Evolutionary conservation across 345 rosid species (phyloP), one percentile per base, ranked within the genome.

Genomic region (Erucastrum elatum): DNA sequence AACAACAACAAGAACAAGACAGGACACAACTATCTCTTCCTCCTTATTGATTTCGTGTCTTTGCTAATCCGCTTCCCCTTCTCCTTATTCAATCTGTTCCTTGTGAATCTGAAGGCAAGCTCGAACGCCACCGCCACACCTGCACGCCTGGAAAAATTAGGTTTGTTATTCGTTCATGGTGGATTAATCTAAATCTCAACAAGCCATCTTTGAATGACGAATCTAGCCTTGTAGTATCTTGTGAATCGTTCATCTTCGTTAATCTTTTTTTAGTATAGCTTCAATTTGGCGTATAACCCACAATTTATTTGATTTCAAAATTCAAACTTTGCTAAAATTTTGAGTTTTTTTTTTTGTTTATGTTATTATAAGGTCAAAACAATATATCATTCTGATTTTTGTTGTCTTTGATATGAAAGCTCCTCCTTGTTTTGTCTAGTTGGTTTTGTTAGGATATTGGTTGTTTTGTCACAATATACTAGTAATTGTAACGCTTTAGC

Each of bases 51-150:
- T 70, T 64, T 72, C 77, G 44, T 78, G 9, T 51, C 26, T 77
- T 49, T 5, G 21, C 21, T 49, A 51, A 72, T 78, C 60, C 49
- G 64, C 41, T 35, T 35, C 37, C 70, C 31, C 31, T 29, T 29
- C 31, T 29, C 4, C 3, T 30, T 17, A 13, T 29, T 67, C 71
- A 58, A 2, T 15, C 59, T 16, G 17, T 17, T 5, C 65, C 34
- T 59, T 69, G 33, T 46, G 69, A 79, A 72, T 73, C 74, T 60
- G 61, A 64, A 56, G 27, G 94, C 61, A 27, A 70, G 11, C 75
- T 55, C 66, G 12, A 71, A 59, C 68, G 49, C 68, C 49, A 46
- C 53, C 53, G 53, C n/a, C 53, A 64, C 49, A 29, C 31, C 31
- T 29, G 4, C 72, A 58, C 37, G 76, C 67, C 74, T 72, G 46